A percentile compares a stretch with the other conserved stretches of the same genome.
phyloP scores from a whole-genome alignment of 495 filamentous ascomycete genomes.

The Xylaria grammica region DNA sequence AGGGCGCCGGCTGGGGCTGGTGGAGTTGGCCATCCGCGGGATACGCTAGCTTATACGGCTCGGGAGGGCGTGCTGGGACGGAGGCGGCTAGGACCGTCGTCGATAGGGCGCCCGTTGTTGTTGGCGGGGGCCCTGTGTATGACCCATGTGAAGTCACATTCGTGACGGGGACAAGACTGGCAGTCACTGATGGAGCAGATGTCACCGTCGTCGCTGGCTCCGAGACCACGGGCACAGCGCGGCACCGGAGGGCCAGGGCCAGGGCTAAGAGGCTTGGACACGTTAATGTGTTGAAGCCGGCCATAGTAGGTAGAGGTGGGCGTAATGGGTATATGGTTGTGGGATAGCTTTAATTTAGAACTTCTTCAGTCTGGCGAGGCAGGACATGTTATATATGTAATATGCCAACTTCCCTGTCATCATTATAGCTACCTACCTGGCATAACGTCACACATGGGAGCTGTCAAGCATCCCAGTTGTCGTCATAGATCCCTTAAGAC shows the following conservation, averaged over 20 bases:
- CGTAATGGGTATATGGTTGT: not conserved
- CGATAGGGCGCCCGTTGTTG: constrained; percentile 62
- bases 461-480: not conserved
- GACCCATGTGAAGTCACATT: constrained; percentile 58
- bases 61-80: constrained; percentile 53
- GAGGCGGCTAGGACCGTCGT: constrained; percentile 54
- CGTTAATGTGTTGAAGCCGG: constrained; percentile 21
- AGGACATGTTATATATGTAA: constrained; percentile 12
- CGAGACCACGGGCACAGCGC: constrained; percentile 43
- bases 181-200: constrained; percentile 29
- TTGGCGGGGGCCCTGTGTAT: constrained; percentile 62
- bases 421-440: not conserved
- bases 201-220: constrained; percentile 42
- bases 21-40: constrained; percentile 72
- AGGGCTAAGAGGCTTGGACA: constrained; percentile 32
- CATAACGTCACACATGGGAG: not conserved
- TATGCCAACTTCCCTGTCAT: not conserved
- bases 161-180: constrained; percentile 34
- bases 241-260: constrained; percentile 23
- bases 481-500: constrained; percentile 16
- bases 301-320: constrained; percentile 24
- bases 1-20: constrained; percentile 70
- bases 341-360: not conserved
- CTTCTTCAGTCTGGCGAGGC: not conserved
- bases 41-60: constrained; percentile 63